Evolutionary conservation across 805 yeast genomes (phyloP).

Genomic region (Saturnispora galanensis): DNA sequence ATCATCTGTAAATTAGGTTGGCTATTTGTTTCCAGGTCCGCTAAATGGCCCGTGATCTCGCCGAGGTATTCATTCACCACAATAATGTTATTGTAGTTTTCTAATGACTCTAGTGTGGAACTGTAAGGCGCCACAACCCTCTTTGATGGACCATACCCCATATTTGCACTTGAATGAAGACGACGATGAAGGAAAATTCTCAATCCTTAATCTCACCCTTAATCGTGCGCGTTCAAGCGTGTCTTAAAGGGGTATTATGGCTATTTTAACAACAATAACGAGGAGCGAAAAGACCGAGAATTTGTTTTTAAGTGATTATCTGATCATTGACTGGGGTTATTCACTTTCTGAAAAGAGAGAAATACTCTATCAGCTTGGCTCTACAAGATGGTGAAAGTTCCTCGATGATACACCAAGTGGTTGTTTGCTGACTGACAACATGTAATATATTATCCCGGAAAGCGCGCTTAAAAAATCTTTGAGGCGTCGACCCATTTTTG

Average conservation of each 20-base stretch:
- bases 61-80: constrained; percentile 34
- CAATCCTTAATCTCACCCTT: constrained; percentile 9
- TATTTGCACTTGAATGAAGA: background rate
- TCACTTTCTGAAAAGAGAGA: too few relatives aligned
- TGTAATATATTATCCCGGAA: too few relatives aligned
- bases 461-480: too few relatives aligned
- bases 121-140: constrained; percentile 25
- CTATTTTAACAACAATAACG: too few relatives aligned
- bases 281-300: too few relatives aligned
- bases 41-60: constrained; percentile 31
- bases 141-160: constrained; percentile 28
- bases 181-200: constrained; percentile 1
- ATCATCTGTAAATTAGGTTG: constrained; percentile 45
- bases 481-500: too few relatives aligned
- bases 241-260: constrained; percentile 23
- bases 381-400: too few relatives aligned
- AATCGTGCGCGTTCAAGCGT: constrained; percentile 6
- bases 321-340: too few relatives aligned
- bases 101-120: constrained; percentile 37
- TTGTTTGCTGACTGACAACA: too few relatives aligned
- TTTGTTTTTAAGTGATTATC: too few relatives aligned
- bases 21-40: constrained; percentile 31
- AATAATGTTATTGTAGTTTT: constrained; percentile 34
- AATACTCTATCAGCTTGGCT: too few relatives aligned
- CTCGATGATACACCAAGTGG: too few relatives aligned